Evolutionary conservation across 306 rosid species (phyloP).

Genomic region (Gillenia trifoliata): DNA sequence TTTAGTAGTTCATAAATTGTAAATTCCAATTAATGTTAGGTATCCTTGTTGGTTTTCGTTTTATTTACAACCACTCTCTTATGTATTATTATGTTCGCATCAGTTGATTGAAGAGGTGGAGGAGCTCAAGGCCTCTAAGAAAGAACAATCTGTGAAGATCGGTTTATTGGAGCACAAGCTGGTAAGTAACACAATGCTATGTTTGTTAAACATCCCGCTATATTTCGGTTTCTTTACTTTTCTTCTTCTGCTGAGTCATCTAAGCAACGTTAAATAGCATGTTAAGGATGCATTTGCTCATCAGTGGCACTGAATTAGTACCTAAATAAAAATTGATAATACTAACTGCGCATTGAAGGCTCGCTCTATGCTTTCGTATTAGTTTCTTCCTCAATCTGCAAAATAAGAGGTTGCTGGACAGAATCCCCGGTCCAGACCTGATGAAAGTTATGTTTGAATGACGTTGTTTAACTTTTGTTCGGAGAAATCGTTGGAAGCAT

Average conservation of each 20-base stretch:
- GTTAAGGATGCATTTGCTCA: constrained; percentile 5
- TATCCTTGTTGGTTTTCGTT: neutral
- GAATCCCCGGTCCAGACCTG: neutral
- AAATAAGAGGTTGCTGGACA: neutral
- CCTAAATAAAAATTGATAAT: neutral
- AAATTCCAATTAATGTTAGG: neutral
- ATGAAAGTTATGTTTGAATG: neutral
- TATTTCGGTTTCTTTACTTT: neutral
- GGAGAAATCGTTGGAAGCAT: neutral
- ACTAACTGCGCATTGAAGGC: neutral
- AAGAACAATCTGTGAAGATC: constrained; percentile 33
- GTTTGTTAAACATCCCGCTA: constrained; percentile 8
- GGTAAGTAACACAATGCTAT: constrained; percentile 36
- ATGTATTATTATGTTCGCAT: constrained; percentile 6
- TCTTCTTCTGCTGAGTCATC: neutral
- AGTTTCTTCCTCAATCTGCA: neutral
- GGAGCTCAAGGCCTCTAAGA: constrained; percentile 39
- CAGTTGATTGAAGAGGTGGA: constrained; percentile 51
- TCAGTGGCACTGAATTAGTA: neutral
- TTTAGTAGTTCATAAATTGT: neutral
- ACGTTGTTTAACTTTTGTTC: neutral
- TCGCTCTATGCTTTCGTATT: neutral
- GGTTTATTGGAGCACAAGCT: constrained; percentile 46
- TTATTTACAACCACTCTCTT: neutral
- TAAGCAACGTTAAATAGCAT: neutral